These are phyloP conservation scores for Ustilago hordei DNA, from an alignment of 1,284 basidiomycete species.

Conservation along the genomic window DNA sequence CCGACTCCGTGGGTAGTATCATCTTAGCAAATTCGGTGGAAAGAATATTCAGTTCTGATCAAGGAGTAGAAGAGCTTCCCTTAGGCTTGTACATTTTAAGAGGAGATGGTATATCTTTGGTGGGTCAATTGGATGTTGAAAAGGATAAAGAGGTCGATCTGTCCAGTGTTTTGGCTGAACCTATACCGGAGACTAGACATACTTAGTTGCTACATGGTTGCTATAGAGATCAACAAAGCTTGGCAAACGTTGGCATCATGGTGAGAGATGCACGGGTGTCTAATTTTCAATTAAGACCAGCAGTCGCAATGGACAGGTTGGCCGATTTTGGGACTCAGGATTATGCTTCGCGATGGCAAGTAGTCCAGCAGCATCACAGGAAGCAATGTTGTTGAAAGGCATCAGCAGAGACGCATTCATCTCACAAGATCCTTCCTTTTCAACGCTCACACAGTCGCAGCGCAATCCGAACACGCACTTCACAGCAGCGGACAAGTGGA, in stretches of 20 bases:
- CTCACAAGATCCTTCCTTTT: not conserved
- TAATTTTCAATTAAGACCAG: not conserved
- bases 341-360: not conserved
- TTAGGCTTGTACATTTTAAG: conserved; percentile 97
- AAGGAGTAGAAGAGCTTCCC: conserved; percentile 92
- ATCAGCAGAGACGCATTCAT: not conserved
- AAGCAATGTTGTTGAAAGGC: not conserved
- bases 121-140: conserved; percentile 89
- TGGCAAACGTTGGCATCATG: too few relatives aligned
- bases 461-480: not conserved
- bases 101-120: conserved; percentile 93
- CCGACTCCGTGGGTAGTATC: conserved; percentile 61
- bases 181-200: conserved; percentile 74
- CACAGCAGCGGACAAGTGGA: not conserved
- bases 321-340: too few relatives aligned
- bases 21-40: conserved; percentile 63
- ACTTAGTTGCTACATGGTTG: not conserved
- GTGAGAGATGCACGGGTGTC: not conserved
- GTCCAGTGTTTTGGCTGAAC: conserved; percentile 84
- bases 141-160: conserved; percentile 85
- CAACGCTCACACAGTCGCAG: not conserved
- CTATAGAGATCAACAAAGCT: not conserved
- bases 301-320: too few relatives aligned
- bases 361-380: not conserved
- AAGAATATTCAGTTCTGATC: conserved; percentile 74